A percentile compares a stretch with the other conserved stretches of the same genome.
Evolutionary conservation across 2,329 filamentous ascomycete genomes (phyloP).

Genomic region (Shiraia sp.): DNA sequence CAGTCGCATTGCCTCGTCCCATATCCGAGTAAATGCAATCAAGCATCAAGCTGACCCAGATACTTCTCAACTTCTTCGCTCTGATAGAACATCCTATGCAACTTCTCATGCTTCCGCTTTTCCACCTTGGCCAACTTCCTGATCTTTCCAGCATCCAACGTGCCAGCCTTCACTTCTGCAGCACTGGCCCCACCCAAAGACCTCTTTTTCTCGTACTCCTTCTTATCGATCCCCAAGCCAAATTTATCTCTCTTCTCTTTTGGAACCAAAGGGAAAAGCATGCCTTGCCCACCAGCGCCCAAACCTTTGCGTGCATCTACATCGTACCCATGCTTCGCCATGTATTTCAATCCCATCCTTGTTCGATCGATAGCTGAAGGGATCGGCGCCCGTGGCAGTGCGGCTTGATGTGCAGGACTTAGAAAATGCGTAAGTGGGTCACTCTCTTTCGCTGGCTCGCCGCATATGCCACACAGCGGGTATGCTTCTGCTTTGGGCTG

Average conservation of each 20-base stretch:
- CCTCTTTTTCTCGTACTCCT: slow-evolving; percentile 47
- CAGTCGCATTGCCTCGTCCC: background rate
- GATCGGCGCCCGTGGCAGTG: slow-evolving; percentile 69
- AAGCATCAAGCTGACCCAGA: slow-evolving; percentile 54
- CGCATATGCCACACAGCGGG: slow-evolving; percentile 42
- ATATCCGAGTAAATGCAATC: no score
- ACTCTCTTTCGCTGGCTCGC: slow-evolving; percentile 34
- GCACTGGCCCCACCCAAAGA: slow-evolving; percentile 40
- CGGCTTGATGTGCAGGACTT: slow-evolving; percentile 70
- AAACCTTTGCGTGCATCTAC: slow-evolving; percentile 73
- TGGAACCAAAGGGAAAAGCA: slow-evolving; percentile 74
- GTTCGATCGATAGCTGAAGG: slow-evolving; percentile 72
- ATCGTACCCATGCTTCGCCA: slow-evolving; percentile 73
- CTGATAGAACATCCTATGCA: slow-evolving; percentile 74
- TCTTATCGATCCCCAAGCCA: slow-evolving; percentile 66
- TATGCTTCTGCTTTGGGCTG: slow-evolving; percentile 22
- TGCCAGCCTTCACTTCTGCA: slow-evolving; percentile 31
- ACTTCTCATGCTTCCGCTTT: slow-evolving; percentile 63
- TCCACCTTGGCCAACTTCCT: slow-evolving; percentile 65
- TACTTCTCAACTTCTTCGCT: slow-evolving; percentile 78
- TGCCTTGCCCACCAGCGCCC: slow-evolving; percentile 69
- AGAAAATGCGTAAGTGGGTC: slow-evolving; percentile 57
- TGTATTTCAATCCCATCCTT: slow-evolving; percentile 69
- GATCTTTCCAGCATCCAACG: slow-evolving; percentile 71
- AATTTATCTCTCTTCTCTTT: slow-evolving; percentile 73